Evolutionary conservation across 148 eudicot genomes (phyloP), one percentile per base, ranked within the genome.

Genomic region (Dianthus caryophyllus): DNA sequence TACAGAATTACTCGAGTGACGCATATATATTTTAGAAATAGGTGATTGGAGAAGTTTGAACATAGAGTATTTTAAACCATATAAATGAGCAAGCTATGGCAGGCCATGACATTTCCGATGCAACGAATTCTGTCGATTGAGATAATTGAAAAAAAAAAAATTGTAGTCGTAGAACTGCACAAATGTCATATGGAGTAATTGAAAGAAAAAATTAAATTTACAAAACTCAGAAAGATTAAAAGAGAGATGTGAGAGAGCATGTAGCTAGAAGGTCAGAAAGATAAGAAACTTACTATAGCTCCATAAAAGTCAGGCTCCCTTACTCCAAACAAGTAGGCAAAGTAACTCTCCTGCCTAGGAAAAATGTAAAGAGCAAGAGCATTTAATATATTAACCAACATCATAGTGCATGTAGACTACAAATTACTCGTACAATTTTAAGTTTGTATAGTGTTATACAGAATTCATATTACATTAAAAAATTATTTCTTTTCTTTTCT

Each of bases 251-350:
- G 33, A 27, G 22, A 25, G 10, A 33, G 31, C 36, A 25, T 29
- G 11, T 9, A 30, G 14, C 36, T 17, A 52, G 16, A 39, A 24
- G 59, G 53, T 54, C 20, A 61, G 31, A 76, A 57, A 4, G 17
- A 4, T 24, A 44, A 69, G 27, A 6, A 73, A 81, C 98, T 93
- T 88, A 93, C 98, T 73, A 93, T 70, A 61, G 98, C 95, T 77
- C 91, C 98, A 71, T 87, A 93, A 65, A 89, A 93, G 17, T 84
- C 91, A 7, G 98, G 98, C 80, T 93, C 98, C 69, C 83, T 80
- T 67, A 93, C 98, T 55, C 98, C 98, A 78, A 93, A 93, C 79
- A 93, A 80, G 79, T 93, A 93, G 66, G 96, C 98, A 80, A 93
- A 93, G 76, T 93, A 93, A 75, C 98, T 93, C 81, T 93, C 98